phyloP scores from a whole-genome alignment of 208 protist species.

The Trypanosomatidae sp. region DNA sequence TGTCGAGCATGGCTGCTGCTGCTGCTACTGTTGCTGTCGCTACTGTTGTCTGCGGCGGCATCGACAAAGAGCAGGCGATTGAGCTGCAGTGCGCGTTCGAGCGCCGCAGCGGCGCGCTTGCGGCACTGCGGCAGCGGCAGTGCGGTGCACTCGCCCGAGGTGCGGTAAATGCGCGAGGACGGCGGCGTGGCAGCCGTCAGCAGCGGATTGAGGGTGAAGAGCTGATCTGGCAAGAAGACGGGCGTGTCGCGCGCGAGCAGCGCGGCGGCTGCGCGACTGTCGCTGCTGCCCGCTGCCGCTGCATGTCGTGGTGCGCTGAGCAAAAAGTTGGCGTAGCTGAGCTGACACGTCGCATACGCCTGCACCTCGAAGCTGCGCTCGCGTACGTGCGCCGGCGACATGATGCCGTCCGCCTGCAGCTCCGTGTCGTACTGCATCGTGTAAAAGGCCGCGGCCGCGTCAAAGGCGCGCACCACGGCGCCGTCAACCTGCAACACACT shows the following conservation, averaged over 20 bases:
- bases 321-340: constrained; percentile 57
- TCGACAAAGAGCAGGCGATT: constrained; percentile 61
- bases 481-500: constrained; percentile 21
- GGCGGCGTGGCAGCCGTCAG: constrained; percentile 27
- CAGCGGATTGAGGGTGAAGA: constrained; percentile 54
- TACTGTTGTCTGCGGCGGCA: background rate
- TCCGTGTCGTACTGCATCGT: constrained; percentile 38
- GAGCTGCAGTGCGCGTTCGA: constrained; percentile 58
- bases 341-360: constrained; percentile 44
- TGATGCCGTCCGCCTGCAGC: constrained; percentile 66
- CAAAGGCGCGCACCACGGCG: constrained; percentile 17
- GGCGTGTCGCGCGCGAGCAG: constrained; percentile 30
- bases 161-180: constrained; percentile 44
- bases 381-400: constrained; percentile 12
- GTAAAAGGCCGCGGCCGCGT: constrained; percentile 43
- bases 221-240: constrained; percentile 66
- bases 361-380: constrained; percentile 22
- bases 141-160: constrained; percentile 10
- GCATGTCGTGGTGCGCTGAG: constrained; percentile 48
- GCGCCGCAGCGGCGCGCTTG: constrained; percentile 27
- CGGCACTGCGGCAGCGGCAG: constrained; percentile 38
- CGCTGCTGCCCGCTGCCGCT: constrained; percentile 4
- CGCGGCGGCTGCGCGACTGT: constrained; percentile 7
- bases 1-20: constrained; percentile 10
- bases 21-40: too few species aligned